These are phyloP conservation scores for Chenopodium formosanum DNA, from an alignment of 148 eudicot species.

Conservation along the genomic window DNA sequence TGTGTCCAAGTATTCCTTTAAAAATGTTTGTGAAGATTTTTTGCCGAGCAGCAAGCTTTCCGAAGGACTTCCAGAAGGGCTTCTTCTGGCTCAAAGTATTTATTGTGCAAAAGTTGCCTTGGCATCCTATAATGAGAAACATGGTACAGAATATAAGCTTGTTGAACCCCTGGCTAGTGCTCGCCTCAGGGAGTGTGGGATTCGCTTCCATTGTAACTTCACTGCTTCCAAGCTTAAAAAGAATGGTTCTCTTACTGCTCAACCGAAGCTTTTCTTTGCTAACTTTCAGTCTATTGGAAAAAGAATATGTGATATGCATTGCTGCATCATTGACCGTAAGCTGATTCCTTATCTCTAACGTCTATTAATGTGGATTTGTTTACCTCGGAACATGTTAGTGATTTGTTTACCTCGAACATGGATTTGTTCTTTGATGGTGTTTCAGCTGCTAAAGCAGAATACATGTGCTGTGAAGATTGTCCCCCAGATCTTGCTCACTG, in stretches of 20 bases:
- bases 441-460: background rate
- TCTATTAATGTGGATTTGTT: background rate
- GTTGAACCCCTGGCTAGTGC: slow-evolving; percentile 6
- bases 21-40: background rate
- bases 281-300: background rate
- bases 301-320: background rate
- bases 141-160: background rate
- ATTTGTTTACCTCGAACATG: background rate
- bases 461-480: background rate
- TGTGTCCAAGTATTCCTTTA: background rate
- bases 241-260: background rate
- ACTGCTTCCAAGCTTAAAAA: slow-evolving; percentile 5
- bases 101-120: background rate
- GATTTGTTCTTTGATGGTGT: background rate
- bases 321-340: slow-evolving; percentile 1
- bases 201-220: slow-evolving; percentile 8
- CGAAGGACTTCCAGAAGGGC: background rate
- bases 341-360: background rate
- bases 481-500: slow-evolving; percentile 4
- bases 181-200: background rate
- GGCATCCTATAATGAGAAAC: background rate
- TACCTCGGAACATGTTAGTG: background rate
- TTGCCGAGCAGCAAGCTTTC: background rate
- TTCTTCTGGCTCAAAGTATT: background rate
- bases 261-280: background rate